Evolutionary conservation across 768 basidiomycete species (phyloP).

Genomic region (Termitomyces sp.): DNA sequence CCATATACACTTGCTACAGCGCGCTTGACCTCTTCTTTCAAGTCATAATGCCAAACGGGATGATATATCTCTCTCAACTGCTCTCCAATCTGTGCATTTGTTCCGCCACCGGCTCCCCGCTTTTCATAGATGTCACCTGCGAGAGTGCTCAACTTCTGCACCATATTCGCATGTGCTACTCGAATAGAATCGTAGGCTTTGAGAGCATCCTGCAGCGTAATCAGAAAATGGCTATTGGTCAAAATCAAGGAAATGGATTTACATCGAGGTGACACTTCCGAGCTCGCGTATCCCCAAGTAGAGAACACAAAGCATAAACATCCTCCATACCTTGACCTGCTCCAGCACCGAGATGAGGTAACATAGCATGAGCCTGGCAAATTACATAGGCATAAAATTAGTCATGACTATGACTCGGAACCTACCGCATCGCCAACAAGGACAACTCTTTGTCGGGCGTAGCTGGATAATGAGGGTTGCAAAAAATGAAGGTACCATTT

Average conservation of each 20-base stretch:
- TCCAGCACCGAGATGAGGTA: slow-evolving; percentile 53
- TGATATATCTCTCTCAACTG: slow-evolving; percentile 36
- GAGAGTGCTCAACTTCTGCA: slow-evolving; percentile 34
- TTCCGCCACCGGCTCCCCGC: slow-evolving; percentile 27
- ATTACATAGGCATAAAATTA: not conserved
- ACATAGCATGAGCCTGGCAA: slow-evolving; percentile 49
- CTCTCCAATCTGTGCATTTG: slow-evolving; percentile 22
- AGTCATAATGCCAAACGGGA: slow-evolving; percentile 45
- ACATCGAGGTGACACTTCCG: slow-evolving; percentile 36
- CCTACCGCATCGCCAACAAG: slow-evolving; percentile 51
- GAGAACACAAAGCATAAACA: slow-evolving; percentile 36
- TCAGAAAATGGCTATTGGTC: not conserved
- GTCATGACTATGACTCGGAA: not conserved
- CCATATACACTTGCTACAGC: slow-evolving; percentile 20
- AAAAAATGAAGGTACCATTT: slow-evolving; percentile 50
- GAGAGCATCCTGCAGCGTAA: slow-evolving; percentile 32
- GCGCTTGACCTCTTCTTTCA: slow-evolving; percentile 30
- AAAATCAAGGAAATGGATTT: slow-evolving; percentile 2
- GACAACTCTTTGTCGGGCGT: slow-evolving; percentile 37
- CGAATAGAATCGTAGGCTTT: slow-evolving; percentile 38
- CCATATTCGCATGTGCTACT: slow-evolving; percentile 42
- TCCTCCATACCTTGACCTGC: slow-evolving; percentile 60
- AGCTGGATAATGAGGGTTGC: slow-evolving; percentile 38
- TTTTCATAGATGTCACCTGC: slow-evolving; percentile 42
- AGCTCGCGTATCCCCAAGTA: slow-evolving; percentile 39